These are phyloP conservation scores for Stentor coeruleus DNA, from an alignment of 73 alveolate species.

Conservation along the genomic window DNA sequence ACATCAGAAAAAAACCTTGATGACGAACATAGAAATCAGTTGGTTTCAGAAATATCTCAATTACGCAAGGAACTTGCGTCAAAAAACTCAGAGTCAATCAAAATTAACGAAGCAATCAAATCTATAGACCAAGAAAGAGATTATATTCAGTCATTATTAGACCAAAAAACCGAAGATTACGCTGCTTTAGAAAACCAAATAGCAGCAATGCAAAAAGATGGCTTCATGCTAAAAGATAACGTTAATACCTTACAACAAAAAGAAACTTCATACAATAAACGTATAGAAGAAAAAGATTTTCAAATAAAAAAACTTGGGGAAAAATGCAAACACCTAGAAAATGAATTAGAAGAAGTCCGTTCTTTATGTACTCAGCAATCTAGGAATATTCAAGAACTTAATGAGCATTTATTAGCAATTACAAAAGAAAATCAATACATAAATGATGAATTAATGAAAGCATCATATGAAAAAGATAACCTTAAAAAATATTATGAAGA, in stretches of 20 bases:
- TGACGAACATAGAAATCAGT: conserved; percentile 35
- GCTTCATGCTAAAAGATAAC: conserved; percentile 33
- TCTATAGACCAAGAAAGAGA: conserved; percentile 40
- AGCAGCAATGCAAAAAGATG: conserved; percentile 29
- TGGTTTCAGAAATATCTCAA: conserved; percentile 35
- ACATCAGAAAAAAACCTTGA: conserved; percentile 34
- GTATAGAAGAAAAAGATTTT: conserved; percentile 46
- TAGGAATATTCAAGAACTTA: conserved; percentile 1
- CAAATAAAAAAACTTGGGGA: conserved; percentile 40
- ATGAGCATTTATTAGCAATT: conserved; percentile 3
- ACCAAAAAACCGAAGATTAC: conserved; percentile 48
- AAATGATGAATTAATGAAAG: conserved; percentile 33
- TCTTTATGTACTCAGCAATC: background rate
- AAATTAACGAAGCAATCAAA: conserved; percentile 34
- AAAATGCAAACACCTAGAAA: conserved; percentile 21
- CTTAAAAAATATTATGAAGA: conserved; percentile 35
- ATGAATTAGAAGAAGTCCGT: conserved; percentile 31
- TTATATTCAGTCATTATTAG: conserved; percentile 42
- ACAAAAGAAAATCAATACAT: conserved; percentile 33
- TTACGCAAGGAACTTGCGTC: conserved; percentile 7
- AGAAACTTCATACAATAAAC: conserved; percentile 32
- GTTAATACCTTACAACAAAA: conserved; percentile 30
- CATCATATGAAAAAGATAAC: conserved; percentile 35
- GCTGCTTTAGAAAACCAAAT: background rate
- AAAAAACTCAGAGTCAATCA: conserved; percentile 30